Conservation (phyloP, 768 basidiomycete species). For the Podaxis carcinomalis region DNA sequence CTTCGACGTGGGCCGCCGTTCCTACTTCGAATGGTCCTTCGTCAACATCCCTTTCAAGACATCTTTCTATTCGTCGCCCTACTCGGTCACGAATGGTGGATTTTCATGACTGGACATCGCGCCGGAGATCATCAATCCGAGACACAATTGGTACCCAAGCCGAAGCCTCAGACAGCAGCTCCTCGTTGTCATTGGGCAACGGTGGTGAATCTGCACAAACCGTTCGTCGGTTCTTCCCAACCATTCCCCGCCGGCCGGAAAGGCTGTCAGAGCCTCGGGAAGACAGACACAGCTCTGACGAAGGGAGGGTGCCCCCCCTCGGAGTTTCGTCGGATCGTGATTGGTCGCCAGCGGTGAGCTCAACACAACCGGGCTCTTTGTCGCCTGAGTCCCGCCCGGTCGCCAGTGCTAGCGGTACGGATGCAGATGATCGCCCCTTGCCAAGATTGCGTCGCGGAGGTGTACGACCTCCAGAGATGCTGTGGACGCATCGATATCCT, state of each 20-base stretch:
- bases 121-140: constrained; percentile 51
- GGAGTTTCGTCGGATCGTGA: constrained; percentile 7
- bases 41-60: constrained; percentile 40
- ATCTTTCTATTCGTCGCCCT: constrained; percentile 59
- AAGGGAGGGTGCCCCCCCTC: neutral
- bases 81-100: constrained; percentile 52
- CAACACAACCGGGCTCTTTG: neutral
- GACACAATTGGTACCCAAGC: constrained; percentile 25
- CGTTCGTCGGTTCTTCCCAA: constrained; percentile 13
- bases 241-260: constrained; percentile 2
- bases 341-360: neutral
- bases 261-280: neutral
- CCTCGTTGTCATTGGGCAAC: constrained; percentile 1
- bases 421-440: constrained; percentile 1
- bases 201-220: constrained; percentile 3
- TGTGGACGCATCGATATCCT: constrained; percentile 28
- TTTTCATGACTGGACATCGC: constrained; percentile 69
- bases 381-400: neutral
- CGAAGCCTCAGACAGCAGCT: constrained; percentile 21
- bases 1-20: constrained; percentile 14
- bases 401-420: neutral
- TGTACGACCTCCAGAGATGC: constrained; percentile 58
- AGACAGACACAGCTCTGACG: neutral
- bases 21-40: constrained; percentile 16
- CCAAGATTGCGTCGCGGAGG: constrained; percentile 55